phyloP scores from a whole-genome alignment of 306 rosid species.

The Begonia peltatifolia region DNA sequence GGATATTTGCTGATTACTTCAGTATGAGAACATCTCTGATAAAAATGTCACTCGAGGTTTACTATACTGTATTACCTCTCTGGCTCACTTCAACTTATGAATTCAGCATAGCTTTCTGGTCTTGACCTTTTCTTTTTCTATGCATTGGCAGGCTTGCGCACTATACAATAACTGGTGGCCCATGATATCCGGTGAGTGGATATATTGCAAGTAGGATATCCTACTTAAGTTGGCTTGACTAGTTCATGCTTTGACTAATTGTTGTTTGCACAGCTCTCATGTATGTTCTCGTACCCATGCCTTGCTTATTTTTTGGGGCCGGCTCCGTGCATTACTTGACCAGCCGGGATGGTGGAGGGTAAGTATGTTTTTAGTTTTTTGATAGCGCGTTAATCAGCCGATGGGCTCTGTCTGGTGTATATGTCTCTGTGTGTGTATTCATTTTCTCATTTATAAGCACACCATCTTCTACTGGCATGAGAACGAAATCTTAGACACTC shows the following conservation, averaged over 20 bases:
- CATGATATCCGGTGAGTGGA: conserved; percentile 66
- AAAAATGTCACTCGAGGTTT: no score
- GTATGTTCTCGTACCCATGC: conserved; percentile 88
- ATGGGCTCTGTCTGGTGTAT: no score
- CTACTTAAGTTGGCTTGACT: conserved; percentile 2
- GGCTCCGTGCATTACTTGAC: conserved; percentile 74
- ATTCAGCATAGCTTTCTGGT: no score
- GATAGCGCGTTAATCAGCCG: not conserved
- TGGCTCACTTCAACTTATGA: no score
- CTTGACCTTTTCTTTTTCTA: conserved; percentile 2
- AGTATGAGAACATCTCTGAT: no score
- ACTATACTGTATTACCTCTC: not conserved
- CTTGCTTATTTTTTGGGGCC: conserved; percentile 93
- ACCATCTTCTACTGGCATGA: no score
- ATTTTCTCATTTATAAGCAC: no score
- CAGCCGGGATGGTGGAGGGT: conserved; percentile 65
- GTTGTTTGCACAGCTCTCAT: conserved; percentile 68
- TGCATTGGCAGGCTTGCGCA: conserved; percentile 69
- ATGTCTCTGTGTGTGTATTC: no score
- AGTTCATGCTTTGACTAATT: conserved; percentile 8
- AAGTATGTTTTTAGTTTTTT: conserved; percentile 10
- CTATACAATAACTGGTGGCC: conserved; percentile 98
- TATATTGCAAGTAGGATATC: conserved; percentile 4
- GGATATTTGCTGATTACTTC: no score
- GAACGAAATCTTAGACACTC: no score